phyloP scores from a whole-genome alignment of 768 basidiomycete species.

The Cyclocybe cylindracea region DNA sequence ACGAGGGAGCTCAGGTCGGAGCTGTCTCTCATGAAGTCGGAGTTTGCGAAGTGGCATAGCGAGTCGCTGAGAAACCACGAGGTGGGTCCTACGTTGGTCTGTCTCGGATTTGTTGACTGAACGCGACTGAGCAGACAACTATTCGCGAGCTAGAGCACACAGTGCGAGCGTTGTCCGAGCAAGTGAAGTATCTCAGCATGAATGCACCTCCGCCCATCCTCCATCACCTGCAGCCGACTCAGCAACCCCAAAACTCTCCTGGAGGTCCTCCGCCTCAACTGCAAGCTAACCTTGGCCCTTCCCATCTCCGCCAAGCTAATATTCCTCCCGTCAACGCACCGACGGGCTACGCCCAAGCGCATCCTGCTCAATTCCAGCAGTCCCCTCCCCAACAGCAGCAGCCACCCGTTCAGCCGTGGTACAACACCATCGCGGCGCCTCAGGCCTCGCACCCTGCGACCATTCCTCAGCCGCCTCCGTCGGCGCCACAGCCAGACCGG shows the following conservation, averaged over 20 bases:
- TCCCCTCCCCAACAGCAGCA: slow-evolving; percentile 35
- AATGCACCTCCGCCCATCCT: slow-evolving; percentile 36
- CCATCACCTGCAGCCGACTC: slow-evolving; percentile 43
- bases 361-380: slow-evolving; percentile 30
- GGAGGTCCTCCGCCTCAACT: slow-evolving; percentile 37
- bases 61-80: slow-evolving; percentile 79
- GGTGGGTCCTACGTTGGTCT: slow-evolving; percentile 39
- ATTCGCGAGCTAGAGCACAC: slow-evolving; percentile 83
- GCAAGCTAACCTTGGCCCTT: slow-evolving; percentile 34
- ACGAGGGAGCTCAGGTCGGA: slow-evolving; percentile 74
- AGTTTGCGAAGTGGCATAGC: slow-evolving; percentile 79
- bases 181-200: slow-evolving; percentile 77
- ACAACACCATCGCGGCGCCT: slow-evolving; percentile 71
- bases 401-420: slow-evolving; percentile 56
- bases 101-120: background rate
- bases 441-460: slow-evolving; percentile 81
- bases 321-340: slow-evolving; percentile 36
- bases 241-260: slow-evolving; percentile 42
- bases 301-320: slow-evolving; percentile 46
- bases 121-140: slow-evolving; percentile 45
- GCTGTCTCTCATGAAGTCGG: slow-evolving; percentile 75
- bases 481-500: slow-evolving; percentile 40
- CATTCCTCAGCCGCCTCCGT: slow-evolving; percentile 54
- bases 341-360: slow-evolving; percentile 33
- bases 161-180: slow-evolving; percentile 73